phyloP scores from a whole-genome alignment of 305 asterid genomes.

The Solanum aculeatissimum region DNA sequence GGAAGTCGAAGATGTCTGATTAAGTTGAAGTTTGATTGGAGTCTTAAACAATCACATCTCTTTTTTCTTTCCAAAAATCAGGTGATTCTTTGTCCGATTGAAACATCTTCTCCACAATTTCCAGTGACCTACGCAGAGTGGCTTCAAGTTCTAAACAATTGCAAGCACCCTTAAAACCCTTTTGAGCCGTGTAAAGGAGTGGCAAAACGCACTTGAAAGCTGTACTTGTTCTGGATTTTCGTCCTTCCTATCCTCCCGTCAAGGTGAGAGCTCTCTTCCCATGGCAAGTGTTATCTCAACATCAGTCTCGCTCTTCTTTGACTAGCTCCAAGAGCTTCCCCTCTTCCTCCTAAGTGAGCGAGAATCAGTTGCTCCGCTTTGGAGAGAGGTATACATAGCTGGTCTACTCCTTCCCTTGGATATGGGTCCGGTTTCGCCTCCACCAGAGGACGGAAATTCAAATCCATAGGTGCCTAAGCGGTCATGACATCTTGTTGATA shows the following conservation, averaged over 20 bases:
- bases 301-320: neutral
- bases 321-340: neutral
- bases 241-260: no score
- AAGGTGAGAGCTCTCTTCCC: no score
- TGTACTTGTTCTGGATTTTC: no score
- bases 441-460: neutral
- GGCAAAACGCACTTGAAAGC: no score
- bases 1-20: neutral
- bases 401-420: neutral
- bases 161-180: no score
- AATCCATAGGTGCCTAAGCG: neutral
- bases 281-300: neutral
- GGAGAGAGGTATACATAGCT: neutral
- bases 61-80: neutral
- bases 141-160: no score
- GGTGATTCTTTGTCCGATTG: neutral
- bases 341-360: neutral
- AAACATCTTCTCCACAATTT: neutral
- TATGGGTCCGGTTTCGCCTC: neutral
- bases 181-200: no score
- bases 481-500: neutral
- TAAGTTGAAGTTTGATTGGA: neutral
- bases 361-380: neutral
- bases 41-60: neutral
- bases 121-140: no score